These are phyloP conservation scores for Xylaria sp. DNA, from an alignment of 2,329 filamentous ascomycete species.

Conservation along the genomic window DNA sequence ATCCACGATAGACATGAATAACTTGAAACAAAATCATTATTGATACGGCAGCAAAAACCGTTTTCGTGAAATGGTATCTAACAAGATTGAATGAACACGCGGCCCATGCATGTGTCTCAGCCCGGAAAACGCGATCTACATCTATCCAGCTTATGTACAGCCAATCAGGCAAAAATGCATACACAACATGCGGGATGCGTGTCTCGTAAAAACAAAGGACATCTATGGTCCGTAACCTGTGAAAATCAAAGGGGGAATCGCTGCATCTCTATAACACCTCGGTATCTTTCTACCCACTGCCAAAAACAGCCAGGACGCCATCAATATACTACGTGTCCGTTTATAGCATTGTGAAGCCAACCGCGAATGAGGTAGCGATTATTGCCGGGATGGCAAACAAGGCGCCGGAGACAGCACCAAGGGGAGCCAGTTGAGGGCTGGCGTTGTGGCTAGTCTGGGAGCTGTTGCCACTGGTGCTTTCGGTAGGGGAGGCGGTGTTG, in stretches of 20 bases:
- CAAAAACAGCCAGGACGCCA: constrained; percentile 31
- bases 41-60: not conserved
- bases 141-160: constrained; percentile 37
- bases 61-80: constrained; percentile 15
- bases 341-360: constrained; percentile 37
- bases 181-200: constrained; percentile 32
- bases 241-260: constrained; percentile 38
- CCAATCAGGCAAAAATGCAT: constrained; percentile 32
- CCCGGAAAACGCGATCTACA: constrained; percentile 17
- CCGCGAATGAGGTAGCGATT: constrained; percentile 35
- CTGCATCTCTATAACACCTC: constrained; percentile 35
- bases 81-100: constrained; percentile 12
- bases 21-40: not conserved
- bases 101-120: constrained; percentile 13
- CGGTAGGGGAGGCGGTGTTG: constrained; percentile 39
- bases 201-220: constrained; percentile 31
- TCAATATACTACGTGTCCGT: constrained; percentile 9
- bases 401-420: constrained; percentile 28
- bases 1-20: not conserved
- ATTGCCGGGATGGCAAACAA: constrained; percentile 36
- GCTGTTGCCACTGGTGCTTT: constrained; percentile 3
- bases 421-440: constrained; percentile 30
- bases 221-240: constrained; percentile 26
- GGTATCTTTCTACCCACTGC: constrained; percentile 32
- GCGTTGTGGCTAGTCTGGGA: constrained; percentile 32